phyloP scores from a whole-genome alignment of 2,329 filamentous ascomycete genomes.

The Paracamarosporium sp. region DNA sequence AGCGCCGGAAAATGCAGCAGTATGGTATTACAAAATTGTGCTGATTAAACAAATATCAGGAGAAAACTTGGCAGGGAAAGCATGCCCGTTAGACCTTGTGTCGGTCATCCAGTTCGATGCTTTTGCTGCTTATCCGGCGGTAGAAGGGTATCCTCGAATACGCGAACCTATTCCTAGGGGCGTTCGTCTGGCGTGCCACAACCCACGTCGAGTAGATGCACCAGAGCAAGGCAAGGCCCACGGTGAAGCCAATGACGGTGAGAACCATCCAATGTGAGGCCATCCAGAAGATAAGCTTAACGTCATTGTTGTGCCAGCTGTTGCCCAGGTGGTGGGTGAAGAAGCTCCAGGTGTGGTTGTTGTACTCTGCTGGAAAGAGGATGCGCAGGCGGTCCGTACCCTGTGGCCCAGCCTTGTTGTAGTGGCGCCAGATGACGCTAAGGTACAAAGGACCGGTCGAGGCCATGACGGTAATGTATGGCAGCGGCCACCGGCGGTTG shows the following conservation, averaged over 20 bases:
- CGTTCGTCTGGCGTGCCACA: slow-evolving; percentile 40
- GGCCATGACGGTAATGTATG: slow-evolving; percentile 82
- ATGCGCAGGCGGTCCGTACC: slow-evolving; percentile 67
- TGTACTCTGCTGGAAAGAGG: slow-evolving; percentile 74
- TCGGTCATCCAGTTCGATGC: slow-evolving; percentile 43
- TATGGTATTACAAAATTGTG: slow-evolving; percentile 24
- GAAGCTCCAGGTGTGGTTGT: slow-evolving; percentile 72
- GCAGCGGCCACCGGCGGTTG: slow-evolving; percentile 71
- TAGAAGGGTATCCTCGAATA: slow-evolving; percentile 43
- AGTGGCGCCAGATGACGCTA: slow-evolving; percentile 78
- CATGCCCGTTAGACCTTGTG: slow-evolving; percentile 37
- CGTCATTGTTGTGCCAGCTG: slow-evolving; percentile 71
- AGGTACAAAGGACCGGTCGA: slow-evolving; percentile 78
- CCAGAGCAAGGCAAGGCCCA: slow-evolving; percentile 59
- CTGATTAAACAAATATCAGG: slow-evolving; percentile 29
- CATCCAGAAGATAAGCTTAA: slow-evolving; percentile 71
- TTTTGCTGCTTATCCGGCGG: slow-evolving; percentile 44
- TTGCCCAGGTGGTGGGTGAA: slow-evolving; percentile 71
- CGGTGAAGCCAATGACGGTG: slow-evolving; percentile 60
- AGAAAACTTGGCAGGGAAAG: slow-evolving; percentile 2
- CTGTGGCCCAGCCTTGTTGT: slow-evolving; percentile 61
- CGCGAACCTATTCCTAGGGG: slow-evolving; percentile 23
- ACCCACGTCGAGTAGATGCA: slow-evolving; percentile 60
- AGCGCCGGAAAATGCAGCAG: slow-evolving; percentile 34
- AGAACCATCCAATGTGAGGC: slow-evolving; percentile 62